Percentiles rank a stretch among this genome's conserved stretches.
phyloP scores from a whole-genome alignment of 23 red algal species.

The Porphyridium purpureum region DNA sequence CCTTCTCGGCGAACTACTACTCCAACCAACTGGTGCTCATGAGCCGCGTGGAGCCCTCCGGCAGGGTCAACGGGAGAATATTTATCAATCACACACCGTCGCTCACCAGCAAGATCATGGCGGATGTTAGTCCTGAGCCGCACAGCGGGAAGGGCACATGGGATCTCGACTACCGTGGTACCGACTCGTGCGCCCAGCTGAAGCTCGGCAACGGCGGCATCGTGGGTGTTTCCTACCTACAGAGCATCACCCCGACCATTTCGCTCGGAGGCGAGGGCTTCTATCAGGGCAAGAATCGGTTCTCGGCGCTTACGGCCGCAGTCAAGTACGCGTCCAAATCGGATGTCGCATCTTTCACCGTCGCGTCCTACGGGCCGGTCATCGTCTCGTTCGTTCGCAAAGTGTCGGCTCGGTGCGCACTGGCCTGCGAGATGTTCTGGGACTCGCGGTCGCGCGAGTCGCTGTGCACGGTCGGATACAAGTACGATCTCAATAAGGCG shows the following conservation, averaged over 20 bases:
- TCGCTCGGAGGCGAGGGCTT: conserved; percentile 83
- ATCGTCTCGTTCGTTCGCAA: conserved; percentile 62
- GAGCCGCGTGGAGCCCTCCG: conserved; percentile 16
- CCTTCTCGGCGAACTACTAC: conserved; percentile 82
- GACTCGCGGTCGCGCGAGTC: conserved; percentile 65
- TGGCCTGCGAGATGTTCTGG: conserved; percentile 76
- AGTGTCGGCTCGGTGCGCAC: conserved; percentile 50
- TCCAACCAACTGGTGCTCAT: conserved; percentile 13
- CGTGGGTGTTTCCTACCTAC: conserved; percentile 66
- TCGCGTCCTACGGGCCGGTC: conserved; percentile 73
- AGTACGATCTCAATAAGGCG: conserved; percentile 42
- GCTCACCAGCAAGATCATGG: conserved; percentile 66
- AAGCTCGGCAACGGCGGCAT: conserved; percentile 67
- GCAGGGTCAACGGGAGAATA: conserved; percentile 62
- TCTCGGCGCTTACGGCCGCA: conserved; percentile 47
- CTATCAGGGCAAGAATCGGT: conserved; percentile 42
- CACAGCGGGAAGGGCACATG: conserved; percentile 42
- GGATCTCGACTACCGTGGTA: conserved; percentile 89
- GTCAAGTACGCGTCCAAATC: conserved; percentile 23
- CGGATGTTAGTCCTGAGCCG: conserved; percentile 42
- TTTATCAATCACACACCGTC: conserved; percentile 79
- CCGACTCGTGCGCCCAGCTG: conserved; percentile 48
- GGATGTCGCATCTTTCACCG: conserved; percentile 37
- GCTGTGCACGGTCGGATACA: conserved; percentile 63
- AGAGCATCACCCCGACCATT: conserved; percentile 59